Evolutionary conservation across 495 filamentous ascomycete species (phyloP).

Genomic region (Extremus antarcticus): DNA sequence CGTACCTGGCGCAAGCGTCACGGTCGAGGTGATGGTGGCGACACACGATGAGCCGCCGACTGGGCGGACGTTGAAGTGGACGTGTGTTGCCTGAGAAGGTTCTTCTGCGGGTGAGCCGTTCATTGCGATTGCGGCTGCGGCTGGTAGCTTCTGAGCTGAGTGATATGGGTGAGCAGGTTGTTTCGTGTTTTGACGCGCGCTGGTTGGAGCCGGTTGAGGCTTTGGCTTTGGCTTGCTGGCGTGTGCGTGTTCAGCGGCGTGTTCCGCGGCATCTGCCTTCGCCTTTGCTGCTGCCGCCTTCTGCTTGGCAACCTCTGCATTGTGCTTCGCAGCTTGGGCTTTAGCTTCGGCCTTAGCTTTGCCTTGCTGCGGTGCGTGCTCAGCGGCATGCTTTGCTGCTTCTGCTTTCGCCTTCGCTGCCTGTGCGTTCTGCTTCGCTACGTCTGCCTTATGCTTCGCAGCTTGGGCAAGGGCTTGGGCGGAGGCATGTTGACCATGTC

Average conservation of each 20-base stretch:
- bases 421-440: background rate
- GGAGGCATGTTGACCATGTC: no score
- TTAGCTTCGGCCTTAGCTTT: background rate
- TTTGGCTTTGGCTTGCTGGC: background rate
- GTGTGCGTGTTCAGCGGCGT: background rate
- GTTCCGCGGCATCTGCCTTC: background rate
- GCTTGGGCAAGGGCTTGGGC: no score
- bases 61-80: background rate
- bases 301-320: background rate
- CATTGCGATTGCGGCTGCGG: background rate
- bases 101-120: background rate
- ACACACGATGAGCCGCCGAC: background rate
- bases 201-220: background rate
- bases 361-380: no score
- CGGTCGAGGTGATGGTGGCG: background rate
- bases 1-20: background rate
- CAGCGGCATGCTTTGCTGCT: background rate
- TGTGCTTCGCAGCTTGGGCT: background rate
- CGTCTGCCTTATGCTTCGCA: no score
- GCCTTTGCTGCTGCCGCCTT: background rate
- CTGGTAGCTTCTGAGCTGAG: background rate
- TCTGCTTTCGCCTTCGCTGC: background rate
- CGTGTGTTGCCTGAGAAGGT: background rate
- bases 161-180: background rate
- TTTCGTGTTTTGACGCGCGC: background rate